Evolutionary conservation across 257 asterid species (phyloP), one percentile per base, ranked within the genome.

Genomic region (Misopates orontium): DNA sequence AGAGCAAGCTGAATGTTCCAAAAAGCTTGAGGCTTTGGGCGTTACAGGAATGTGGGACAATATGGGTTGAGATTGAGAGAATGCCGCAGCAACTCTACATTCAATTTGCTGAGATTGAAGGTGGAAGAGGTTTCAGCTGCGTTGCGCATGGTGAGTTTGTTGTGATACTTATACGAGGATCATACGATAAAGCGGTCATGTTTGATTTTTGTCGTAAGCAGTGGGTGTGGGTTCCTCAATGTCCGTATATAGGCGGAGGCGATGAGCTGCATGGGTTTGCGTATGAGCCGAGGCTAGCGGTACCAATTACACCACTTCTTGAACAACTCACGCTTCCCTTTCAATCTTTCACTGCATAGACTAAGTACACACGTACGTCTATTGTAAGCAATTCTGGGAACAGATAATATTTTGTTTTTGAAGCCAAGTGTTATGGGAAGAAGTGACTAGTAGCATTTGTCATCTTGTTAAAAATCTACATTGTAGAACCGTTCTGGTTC

Each of bases 1-100:
- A 93, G 74, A 93, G 92, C 77, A 93, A 93, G 73, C 90, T 93
- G 8, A 93, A 93, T 40, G 95, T 93, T 3, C 99, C 99, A 8
- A 88, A 77, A 21, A 90, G 97, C 40, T 48, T 93, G 76, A 71
- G 97, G 76, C 74, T 93, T 13, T 93, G 99, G 99, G 61, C 73
- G 1, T 73, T 93, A 28, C 95, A 87, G 22, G 92, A 85, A 5
- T 77, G 94, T 48, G 88, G 91, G 39, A 68, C 76, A 0, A 22
- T 56, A 76, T 93, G 97, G 97, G 83, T 80, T 55, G 99, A 93
- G 84, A 84, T 82, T 0, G 97, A 93, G 77, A 86, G 99, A 40
- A 93, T 93, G 99, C 99, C 99, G 50, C 96, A 84, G 70, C 99
- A 87, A 64, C 79, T 93, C 14, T 93, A 80, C 65, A 71, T 71